phyloP scores from a whole-genome alignment of 768 basidiomycete genomes.

The Termitomyces sp. region DNA sequence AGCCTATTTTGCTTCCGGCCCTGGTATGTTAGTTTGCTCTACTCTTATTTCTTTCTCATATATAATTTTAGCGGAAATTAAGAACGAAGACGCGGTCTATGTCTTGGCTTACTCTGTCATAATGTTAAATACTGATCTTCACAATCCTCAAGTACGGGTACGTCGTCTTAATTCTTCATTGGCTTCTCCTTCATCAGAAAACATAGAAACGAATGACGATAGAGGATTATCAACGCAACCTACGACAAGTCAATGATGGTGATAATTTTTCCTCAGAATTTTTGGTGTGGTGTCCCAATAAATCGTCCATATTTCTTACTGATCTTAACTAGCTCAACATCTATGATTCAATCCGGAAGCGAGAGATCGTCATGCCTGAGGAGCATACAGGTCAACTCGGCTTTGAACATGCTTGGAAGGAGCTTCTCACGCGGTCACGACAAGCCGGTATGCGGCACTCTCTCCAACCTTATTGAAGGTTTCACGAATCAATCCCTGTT shows the following conservation, averaged over 20 bases:
- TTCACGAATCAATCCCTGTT: conserved; percentile 5
- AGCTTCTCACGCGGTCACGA: conserved; percentile 76
- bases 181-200: background rate
- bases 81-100: conserved; percentile 88
- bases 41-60: conserved; percentile 3
- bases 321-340: conserved; percentile 65
- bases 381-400: conserved; percentile 96
- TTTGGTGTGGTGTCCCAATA: conserved; percentile 45
- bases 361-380: conserved; percentile 96
- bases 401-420: conserved; percentile 99
- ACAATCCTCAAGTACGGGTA: conserved; percentile 90
- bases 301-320: background rate
- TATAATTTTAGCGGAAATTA: conserved; percentile 66
- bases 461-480: background rate
- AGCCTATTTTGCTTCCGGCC: conserved; percentile 79
- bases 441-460: conserved; percentile 57
- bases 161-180: conserved; percentile 20
- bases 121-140: conserved; percentile 96
- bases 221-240: conserved; percentile 89
- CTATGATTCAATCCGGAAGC: conserved; percentile 90
- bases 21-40: conserved; percentile 44
- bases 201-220: conserved; percentile 91
- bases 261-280: conserved; percentile 82
- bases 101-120: conserved; percentile 94
- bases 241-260: conserved; percentile 88